phyloP scores from a whole-genome alignment of 2,329 filamentous ascomycete genomes.

The Xylariaceae sp. region DNA sequence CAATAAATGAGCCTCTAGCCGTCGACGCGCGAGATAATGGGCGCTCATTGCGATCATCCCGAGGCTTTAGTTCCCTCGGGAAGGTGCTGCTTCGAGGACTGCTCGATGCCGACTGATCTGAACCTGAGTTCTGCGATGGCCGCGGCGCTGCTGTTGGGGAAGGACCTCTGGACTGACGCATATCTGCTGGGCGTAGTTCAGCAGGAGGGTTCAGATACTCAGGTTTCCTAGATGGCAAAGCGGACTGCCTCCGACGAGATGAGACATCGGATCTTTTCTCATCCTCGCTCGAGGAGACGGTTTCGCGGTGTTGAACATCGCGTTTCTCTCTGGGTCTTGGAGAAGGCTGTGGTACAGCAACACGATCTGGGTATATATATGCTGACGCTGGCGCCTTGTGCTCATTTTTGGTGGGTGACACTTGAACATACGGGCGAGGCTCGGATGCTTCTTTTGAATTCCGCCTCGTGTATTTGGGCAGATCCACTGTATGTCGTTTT shows the following conservation, averaged over 20 bases:
- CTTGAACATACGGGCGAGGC: conserved; percentile 18
- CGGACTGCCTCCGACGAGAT: conserved; percentile 23
- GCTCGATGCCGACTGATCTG: conserved; percentile 21
- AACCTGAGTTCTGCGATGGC: conserved; percentile 23
- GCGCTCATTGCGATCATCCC: conserved; percentile 22
- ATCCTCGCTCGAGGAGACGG: conserved; percentile 32
- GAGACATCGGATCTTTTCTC: conserved; percentile 21
- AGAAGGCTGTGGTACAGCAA: conserved; percentile 23
- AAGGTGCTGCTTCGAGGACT: conserved; percentile 30
- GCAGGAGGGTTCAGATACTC: conserved; percentile 20
- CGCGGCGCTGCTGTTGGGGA: conserved; percentile 27
- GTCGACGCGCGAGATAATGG: conserved; percentile 27
- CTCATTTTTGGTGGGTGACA: conserved; percentile 17
- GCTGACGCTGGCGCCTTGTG: conserved; percentile 17
- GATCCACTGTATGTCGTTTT: conserved; percentile 26
- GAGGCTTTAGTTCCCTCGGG: conserved; percentile 25
- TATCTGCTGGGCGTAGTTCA: conserved; percentile 19
- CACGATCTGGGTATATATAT: conserved; percentile 23
- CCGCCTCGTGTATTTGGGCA: conserved; percentile 21
- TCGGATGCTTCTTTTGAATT: conserved; percentile 23
- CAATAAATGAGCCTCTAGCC: conserved; percentile 15
- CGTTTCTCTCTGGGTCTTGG: conserved; percentile 21
- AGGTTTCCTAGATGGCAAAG: conserved; percentile 17
- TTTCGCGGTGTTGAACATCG: conserved; percentile 21
- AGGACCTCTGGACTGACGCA: conserved; percentile 22